phyloP scores from a whole-genome alignment of 2,329 filamentous ascomycete species.

The Trichoderma oligosporum region DNA sequence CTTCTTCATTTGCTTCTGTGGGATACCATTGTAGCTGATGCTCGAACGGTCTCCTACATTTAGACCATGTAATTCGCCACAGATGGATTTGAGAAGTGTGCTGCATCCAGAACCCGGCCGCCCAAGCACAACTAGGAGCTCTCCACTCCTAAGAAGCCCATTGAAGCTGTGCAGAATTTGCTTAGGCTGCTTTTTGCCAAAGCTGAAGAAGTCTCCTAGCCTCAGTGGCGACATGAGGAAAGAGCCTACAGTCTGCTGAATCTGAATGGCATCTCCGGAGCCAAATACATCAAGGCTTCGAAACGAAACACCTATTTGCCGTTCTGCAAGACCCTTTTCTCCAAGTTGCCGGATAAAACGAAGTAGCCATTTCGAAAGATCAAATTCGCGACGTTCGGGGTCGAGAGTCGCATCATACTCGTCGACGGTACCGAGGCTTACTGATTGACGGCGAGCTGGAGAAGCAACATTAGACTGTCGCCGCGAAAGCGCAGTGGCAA shows the following conservation, averaged over 20 bases:
- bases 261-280: constrained; percentile 61
- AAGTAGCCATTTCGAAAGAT: constrained; percentile 41
- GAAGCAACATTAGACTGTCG: constrained; percentile 29
- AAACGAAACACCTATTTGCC: constrained; percentile 58
- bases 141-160: constrained; percentile 59
- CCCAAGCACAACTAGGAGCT: constrained; percentile 67
- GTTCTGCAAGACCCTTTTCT: constrained; percentile 51
- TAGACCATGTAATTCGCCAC: constrained; percentile 57
- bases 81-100: constrained; percentile 60
- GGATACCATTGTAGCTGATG: constrained; percentile 62
- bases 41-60: constrained; percentile 46
- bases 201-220: constrained; percentile 52
- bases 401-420: constrained; percentile 36
- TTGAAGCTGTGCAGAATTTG: constrained; percentile 63
- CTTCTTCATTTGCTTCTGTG: constrained; percentile 49
- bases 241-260: constrained; percentile 64
- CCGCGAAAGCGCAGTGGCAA: constrained; percentile 40
- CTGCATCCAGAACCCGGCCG: constrained; percentile 62
- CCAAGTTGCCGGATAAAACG: constrained; percentile 43
- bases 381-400: constrained; percentile 38
- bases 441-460: constrained; percentile 3
- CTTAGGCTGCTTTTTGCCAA: constrained; percentile 44
- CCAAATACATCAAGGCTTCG: constrained; percentile 64
- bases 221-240: constrained; percentile 56
- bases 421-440: constrained; percentile 24